These are phyloP conservation scores for Phallus indusiatus DNA, from an alignment of 768 basidiomycete genomes.

Conservation along the genomic window DNA sequence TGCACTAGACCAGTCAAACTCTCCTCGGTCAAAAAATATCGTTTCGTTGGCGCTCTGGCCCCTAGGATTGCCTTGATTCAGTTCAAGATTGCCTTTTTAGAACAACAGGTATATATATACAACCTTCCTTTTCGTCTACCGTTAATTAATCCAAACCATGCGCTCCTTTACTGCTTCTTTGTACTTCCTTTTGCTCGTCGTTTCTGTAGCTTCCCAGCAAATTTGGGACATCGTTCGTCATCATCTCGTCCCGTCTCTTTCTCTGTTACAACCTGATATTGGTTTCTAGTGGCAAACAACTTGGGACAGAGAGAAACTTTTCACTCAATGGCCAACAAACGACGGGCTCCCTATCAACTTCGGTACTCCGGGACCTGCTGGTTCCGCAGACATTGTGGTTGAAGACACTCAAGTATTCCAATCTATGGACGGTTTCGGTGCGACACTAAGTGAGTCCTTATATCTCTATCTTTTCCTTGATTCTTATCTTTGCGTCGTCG, in stretches of 20 bases:
- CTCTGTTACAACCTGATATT: not conserved
- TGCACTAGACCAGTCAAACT: too few relatives aligned
- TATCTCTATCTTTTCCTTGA: not conserved
- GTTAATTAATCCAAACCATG: not conserved
- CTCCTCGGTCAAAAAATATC: too few relatives aligned
- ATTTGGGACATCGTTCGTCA: conserved; percentile 25
- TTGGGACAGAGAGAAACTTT: conserved; percentile 33
- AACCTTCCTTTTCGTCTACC: not conserved
- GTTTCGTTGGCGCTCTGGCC: too few relatives aligned
- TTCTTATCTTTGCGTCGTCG: conserved; percentile 3
- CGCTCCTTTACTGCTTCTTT: not conserved
- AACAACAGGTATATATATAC: not conserved
- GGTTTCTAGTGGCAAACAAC: conserved; percentile 23
- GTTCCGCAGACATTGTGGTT: conserved; percentile 53
- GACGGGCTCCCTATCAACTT: conserved; percentile 48
- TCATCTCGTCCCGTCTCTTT: not conserved
- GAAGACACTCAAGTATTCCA: conserved; percentile 49
- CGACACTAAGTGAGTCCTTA: conserved; percentile 41
- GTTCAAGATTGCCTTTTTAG: too few relatives aligned
- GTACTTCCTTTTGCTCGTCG: conserved; percentile 13
- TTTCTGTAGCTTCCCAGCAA: conserved; percentile 20
- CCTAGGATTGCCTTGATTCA: too few relatives aligned
- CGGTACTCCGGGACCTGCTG: conserved; percentile 43
- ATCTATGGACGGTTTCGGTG: conserved; percentile 59
- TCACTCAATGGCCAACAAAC: conserved; percentile 30